Conservation (phyloP, 139 green algal genomes). For the Chlorella ohadii region DNA sequence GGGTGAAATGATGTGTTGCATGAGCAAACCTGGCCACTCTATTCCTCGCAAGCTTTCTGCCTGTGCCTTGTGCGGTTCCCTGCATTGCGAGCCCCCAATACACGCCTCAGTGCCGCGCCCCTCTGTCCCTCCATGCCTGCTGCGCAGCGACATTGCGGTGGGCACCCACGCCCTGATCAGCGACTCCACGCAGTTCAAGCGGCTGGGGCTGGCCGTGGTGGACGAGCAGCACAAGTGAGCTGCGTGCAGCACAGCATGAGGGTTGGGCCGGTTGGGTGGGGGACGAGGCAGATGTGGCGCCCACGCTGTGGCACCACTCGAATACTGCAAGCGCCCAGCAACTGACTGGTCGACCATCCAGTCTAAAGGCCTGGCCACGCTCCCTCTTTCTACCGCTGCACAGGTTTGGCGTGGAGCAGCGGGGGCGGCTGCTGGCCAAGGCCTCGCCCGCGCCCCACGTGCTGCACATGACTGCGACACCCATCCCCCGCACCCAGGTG, state of each 20-base stretch:
- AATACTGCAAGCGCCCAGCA: no score
- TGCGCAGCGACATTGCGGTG: constrained; percentile 67
- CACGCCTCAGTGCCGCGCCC: no score
- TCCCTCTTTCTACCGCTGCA: no score
- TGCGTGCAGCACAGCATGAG: neutral
- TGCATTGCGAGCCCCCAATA: no score
- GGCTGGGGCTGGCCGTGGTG: constrained; percentile 89
- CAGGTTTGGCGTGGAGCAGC: constrained; percentile 92
- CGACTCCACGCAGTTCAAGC: constrained; percentile 63
- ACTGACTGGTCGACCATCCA: no score
- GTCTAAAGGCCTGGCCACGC: no score
- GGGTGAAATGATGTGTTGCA: no score
- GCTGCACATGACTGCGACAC: constrained; percentile 95
- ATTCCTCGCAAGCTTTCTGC: no score
- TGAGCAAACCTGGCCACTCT: no score
- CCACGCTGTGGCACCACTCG: no score
- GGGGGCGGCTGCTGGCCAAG: constrained; percentile 68
- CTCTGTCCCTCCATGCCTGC: no score
- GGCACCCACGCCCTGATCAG: constrained; percentile 88
- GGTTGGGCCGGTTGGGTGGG: neutral
- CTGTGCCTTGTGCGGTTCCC: no score
- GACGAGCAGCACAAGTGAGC: constrained; percentile 96
- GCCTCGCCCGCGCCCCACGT: constrained; percentile 78
- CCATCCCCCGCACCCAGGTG: constrained; percentile 91
- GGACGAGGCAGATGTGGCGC: neutral